Base-by-base conservation (phyloP, 805 yeast species). In the Clavispora asparagi region DNA sequence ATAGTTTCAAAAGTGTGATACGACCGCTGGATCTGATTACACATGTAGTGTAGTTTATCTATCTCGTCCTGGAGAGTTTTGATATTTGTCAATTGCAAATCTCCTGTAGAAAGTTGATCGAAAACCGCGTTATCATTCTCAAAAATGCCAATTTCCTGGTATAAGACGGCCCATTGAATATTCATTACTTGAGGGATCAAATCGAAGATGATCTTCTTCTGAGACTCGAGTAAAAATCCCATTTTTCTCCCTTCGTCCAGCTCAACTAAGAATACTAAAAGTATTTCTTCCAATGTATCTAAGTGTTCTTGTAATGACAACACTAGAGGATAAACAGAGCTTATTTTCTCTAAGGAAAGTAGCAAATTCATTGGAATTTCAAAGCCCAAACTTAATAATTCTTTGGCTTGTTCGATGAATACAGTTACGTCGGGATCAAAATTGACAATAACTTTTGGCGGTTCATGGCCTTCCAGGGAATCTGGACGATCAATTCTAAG, bases 241-340 rank as follows among this genome's bases (percentile, higher is more conserved):
- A 73, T 64, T 14, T 73, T 76, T 6, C 67, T 65, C 0, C 78
- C 67, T 6, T 62, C 56, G 0, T 61, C 69, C n/a, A 72, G 54
- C 0, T 57, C 53, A 0, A 42, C 32, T 27, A 62, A 54, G 7
- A 59, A 61, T 5, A 33, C 31, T 1, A 45, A 23, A 13, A 69
- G 48, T 0, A 71, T 48, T 1, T 60, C 51, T 41, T 67, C 59
- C 43, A 82, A 66, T 1, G 73, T 63, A 7, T 60, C 58, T 3
- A 84, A 43, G 7, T 79, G 73, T 47, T 85, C 91, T 6, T 64
- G 59, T 7, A 88, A 49, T 9, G 74, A 67, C 4, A 74, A 64
- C 0, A 86, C 83, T 50, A 74, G 73, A 0, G 91, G 88, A 42
- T 81, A 75, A 0, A 85, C 56, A 28, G 71, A 65, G 45, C 77